Evolutionary conservation across 345 rosid genomes (phyloP).

Genomic region (Hibiscus trionum): DNA sequence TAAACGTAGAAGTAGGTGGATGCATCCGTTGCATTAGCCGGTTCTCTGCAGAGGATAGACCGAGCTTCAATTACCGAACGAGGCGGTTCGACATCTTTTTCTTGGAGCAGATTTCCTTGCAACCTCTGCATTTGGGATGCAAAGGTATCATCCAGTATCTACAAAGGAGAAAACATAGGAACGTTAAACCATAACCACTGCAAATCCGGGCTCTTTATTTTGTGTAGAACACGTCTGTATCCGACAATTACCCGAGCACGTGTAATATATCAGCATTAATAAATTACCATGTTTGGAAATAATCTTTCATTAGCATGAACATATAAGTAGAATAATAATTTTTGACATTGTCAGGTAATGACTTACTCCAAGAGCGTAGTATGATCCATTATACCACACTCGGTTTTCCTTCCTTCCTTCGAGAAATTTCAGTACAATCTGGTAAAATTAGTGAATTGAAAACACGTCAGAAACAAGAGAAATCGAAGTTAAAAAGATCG

Average conservation of each 20-base stretch:
- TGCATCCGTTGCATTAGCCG: conserved; percentile 48
- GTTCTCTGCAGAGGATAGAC: conserved; percentile 86
- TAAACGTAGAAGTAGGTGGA: conserved; percentile 66
- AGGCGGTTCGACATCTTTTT: conserved; percentile 82
- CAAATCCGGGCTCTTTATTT: background rate
- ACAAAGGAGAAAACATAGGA: background rate
- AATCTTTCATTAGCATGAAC: background rate
- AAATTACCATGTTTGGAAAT: no score
- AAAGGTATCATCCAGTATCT: conserved; percentile 86
- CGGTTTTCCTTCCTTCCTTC: conserved; percentile 92
- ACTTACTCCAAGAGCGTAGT: conserved; percentile 86
- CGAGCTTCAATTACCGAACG: conserved; percentile 91
- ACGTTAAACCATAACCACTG: background rate
- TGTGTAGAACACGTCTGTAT: background rate
- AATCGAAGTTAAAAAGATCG: background rate
- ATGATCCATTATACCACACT: conserved; percentile 87
- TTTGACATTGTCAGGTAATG: background rate
- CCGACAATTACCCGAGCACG: background rate
- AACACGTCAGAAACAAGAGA: background rate
- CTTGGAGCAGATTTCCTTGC: conserved; percentile 80
- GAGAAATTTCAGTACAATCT: conserved; percentile 86
- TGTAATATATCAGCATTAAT: background rate
- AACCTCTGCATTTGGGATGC: conserved; percentile 93
- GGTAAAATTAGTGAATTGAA: background rate
- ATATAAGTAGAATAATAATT: no score